Conservation (phyloP, 1,139 yeast species). For the Taiozyma onychis region DNA sequence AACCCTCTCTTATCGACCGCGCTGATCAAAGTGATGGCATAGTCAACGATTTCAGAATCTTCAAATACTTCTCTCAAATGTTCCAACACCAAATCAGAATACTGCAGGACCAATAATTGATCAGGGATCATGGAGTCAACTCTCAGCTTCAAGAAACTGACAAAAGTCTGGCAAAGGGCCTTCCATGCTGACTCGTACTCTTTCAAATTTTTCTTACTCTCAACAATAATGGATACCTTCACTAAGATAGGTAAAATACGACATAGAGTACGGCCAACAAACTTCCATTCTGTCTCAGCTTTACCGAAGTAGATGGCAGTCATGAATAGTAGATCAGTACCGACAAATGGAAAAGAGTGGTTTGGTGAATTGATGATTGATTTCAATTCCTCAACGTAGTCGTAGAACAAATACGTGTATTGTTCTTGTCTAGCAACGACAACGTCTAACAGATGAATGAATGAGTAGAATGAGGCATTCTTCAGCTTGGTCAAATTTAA, state of each 20-base stretch:
- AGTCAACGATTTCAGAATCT: constrained; percentile 33
- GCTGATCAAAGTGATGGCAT: constrained; percentile 39
- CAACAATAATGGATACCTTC: constrained; percentile 31
- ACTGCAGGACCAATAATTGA: constrained; percentile 53
- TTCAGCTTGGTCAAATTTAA: constrained; percentile 20
- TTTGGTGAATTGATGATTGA: not conserved
- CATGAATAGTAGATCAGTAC: constrained; percentile 42
- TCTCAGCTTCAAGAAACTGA: constrained; percentile 43
- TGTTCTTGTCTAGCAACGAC: constrained; percentile 65
- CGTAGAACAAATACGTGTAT: constrained; percentile 49
- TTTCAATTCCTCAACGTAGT: constrained; percentile 31
- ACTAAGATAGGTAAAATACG: constrained; percentile 50
- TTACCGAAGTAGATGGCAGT: constrained; percentile 42
- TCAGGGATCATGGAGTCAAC: constrained; percentile 48
- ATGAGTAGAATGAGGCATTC: constrained; percentile 42
- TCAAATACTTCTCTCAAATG: constrained; percentile 37
- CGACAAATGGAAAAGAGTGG: constrained; percentile 40
- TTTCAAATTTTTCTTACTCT: constrained; percentile 23
- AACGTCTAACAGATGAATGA: constrained; percentile 55
- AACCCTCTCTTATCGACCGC: constrained; percentile 52
- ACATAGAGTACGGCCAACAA: constrained; percentile 58
- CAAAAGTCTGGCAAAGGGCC: constrained; percentile 36
- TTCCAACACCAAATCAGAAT: constrained; percentile 48
- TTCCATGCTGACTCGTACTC: constrained; percentile 30
- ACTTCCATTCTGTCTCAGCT: constrained; percentile 54